phyloP scores from a whole-genome alignment of 1,139 yeast species.

The Eremothecium coryli region DNA sequence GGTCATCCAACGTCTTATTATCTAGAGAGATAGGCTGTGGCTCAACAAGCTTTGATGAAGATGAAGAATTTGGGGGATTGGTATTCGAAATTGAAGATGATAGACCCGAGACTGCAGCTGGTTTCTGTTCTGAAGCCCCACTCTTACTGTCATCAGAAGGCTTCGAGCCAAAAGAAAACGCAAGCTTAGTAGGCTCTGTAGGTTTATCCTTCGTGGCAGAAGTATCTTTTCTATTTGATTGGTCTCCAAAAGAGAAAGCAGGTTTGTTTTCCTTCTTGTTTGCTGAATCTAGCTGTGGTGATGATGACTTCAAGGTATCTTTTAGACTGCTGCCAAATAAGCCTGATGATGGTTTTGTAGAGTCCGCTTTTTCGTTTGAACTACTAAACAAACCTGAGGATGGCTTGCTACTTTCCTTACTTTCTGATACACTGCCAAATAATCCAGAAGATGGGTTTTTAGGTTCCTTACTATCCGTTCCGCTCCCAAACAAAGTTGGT shows the following conservation, averaged over 20 bases:
- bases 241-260: constrained; percentile 22
- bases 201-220: constrained; percentile 8
- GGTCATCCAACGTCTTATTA: constrained; percentile 86
- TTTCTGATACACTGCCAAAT: no score
- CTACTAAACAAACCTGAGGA: no score
- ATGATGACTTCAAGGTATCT: no score
- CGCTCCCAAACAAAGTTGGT: no score
- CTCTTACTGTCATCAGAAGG: constrained; percentile 10
- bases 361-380: constrained; percentile 8
- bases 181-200: constrained; percentile 18
- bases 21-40: constrained; percentile 72
- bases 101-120: constrained; percentile 12
- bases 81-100: constrained; percentile 25
- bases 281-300: no score
- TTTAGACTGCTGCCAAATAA: no score
- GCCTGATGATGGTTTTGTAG: constrained; percentile 17
- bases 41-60: constrained; percentile 38
- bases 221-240: constrained; percentile 9
- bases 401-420: no score
- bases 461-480: no score
- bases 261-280: constrained; percentile 18
- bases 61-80: constrained; percentile 23
- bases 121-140: neutral
- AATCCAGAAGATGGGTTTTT: no score
- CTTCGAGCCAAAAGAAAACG: constrained; percentile 20